Conservation (phyloP, 306 rosid genomes). For the Lotus japonicus region DNA sequence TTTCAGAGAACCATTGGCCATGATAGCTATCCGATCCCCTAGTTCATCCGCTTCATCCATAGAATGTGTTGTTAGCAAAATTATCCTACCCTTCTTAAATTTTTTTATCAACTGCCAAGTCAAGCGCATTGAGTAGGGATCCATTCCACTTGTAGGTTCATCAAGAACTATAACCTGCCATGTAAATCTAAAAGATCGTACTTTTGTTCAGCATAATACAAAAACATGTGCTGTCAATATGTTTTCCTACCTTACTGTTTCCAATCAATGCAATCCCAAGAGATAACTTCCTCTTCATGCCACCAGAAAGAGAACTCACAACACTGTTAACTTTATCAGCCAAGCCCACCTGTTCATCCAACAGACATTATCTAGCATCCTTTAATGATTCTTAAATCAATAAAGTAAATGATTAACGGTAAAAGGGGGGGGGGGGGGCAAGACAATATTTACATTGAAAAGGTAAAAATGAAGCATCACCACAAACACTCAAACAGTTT, state of each 20-base stretch:
- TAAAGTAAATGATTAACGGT: neutral
- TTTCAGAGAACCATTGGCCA: conserved; percentile 94
- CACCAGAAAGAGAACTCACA: conserved; percentile 88
- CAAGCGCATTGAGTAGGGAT: conserved; percentile 97
- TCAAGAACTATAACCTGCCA: conserved; percentile 86
- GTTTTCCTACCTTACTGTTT: conserved; percentile 66
- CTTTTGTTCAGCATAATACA: conserved; percentile 5
- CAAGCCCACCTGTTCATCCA: conserved; percentile 74
- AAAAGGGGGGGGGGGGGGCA: neutral
- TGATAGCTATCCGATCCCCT: conserved; percentile 96
- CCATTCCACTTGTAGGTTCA: conserved; percentile 99
- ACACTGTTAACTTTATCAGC: conserved; percentile 76
- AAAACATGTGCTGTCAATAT: conserved; percentile 6
- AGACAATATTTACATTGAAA: neutral
- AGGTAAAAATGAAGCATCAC: neutral
- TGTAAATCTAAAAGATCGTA: conserved; percentile 15
- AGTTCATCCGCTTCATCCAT: conserved; percentile 99
- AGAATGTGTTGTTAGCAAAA: conserved; percentile 90
- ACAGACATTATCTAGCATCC: conserved; percentile 21
- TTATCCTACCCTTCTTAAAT: conserved; percentile 87
- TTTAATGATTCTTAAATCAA: conserved; percentile 2
- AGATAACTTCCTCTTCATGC: conserved; percentile 97
- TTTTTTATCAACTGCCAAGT: conserved; percentile 96
- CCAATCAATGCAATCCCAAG: conserved; percentile 96
- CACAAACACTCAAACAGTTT: neutral